Conservation (phyloP, 306 rosid species). For the Glycyrrhiza uralensis region DNA sequence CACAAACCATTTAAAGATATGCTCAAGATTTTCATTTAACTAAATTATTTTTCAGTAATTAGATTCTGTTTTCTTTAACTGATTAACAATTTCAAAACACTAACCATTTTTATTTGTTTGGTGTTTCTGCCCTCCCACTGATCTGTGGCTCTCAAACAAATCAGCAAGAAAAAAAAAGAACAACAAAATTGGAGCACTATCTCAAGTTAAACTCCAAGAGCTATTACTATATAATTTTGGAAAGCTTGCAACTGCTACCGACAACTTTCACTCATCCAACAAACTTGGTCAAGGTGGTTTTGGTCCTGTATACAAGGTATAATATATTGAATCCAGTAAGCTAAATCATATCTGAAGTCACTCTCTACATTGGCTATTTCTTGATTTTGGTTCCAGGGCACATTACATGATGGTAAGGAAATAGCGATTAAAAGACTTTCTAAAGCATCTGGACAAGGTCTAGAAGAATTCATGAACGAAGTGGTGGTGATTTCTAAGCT, state of each 20-base stretch:
- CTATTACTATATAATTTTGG: background rate
- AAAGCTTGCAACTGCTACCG: slow-evolving; percentile 8
- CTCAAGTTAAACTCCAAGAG: slow-evolving; percentile 20
- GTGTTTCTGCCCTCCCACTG: background rate
- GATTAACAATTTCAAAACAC: background rate
- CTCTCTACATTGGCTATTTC: background rate
- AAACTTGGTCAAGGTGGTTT: slow-evolving; percentile 31
- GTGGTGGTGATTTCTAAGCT: background rate
- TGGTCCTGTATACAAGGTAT: slow-evolving; percentile 34
- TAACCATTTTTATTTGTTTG: background rate
- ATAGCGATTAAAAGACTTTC: slow-evolving; percentile 30
- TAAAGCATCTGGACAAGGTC: slow-evolving; percentile 21
- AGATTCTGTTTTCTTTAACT: background rate
- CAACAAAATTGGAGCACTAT: background rate
- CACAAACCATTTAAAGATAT: background rate
- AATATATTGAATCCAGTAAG: background rate
- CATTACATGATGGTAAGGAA: slow-evolving; percentile 9
- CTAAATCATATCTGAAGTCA: background rate
- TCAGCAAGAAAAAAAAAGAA: background rate
- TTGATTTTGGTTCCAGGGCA: background rate
- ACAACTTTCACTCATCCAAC: slow-evolving; percentile 21
- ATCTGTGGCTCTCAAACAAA: background rate
- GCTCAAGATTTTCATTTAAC: background rate
- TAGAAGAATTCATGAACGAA: background rate
- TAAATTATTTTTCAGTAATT: background rate